Evolutionary conservation across 1,284 basidiomycete species (phyloP), one percentile per base, ranked within the genome.

Genomic region (Gomphus bonarii): DNA sequence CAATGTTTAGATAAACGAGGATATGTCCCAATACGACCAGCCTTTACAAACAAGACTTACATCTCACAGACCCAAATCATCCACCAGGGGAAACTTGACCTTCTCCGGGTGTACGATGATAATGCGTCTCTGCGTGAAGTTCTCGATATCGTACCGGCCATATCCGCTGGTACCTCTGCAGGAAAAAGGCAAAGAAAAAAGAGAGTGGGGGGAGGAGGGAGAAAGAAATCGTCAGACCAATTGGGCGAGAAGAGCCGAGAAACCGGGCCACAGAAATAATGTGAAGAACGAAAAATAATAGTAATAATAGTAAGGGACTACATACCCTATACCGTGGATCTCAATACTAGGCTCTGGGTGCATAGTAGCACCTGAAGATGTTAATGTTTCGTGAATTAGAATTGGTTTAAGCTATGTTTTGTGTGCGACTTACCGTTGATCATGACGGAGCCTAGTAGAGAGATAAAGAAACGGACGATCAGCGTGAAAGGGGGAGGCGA

Each of bases 101-200:
- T 68, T 68, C 4, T 64, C 62, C 16, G 76, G 72, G 61, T 79
- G 75, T 0, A 72, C 64, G 20, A 75, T 66, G 54, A 76, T 66
- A 12, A 73, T 65, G 11, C 75, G 66, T 46, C 70, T 69, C 60
- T 78, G 72, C 0, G 78, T 80, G 61, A 79, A 80, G 58, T 74
- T 68, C 6, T 78, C 73, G 18, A 81, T 67, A 55, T 76, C 73
- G 61, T 79, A 80, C n/a, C 73, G 66, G 1, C 78, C 78, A 60
- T 79, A 81, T 0, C 77, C 79, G 18, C 77, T 76, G 12, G 72
- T 64, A 4, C 77, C 78, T 8, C 78, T 79, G 20, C 22, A 18
- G 28, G 10, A 59, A 22, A n/a, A 16, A 14, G n/a, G n/a, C n/a
- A 47, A 28, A 14, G 18, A 20, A 28, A 58, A 18, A 57, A 55